Conservation (phyloP, 306 rosid genomes). For the Trifolium pratense region DNA sequence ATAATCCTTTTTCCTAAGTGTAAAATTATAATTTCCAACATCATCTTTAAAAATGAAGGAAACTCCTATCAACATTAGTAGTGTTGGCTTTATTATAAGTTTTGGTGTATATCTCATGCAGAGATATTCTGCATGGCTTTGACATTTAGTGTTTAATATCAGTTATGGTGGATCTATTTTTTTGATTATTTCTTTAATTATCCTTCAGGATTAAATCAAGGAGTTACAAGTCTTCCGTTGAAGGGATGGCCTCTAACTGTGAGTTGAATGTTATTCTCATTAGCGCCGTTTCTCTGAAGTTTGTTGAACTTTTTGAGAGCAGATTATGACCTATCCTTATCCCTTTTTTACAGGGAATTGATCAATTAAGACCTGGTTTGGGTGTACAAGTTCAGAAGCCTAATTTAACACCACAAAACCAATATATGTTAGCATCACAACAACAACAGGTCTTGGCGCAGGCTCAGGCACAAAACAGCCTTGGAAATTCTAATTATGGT, state of each 20-base stretch:
- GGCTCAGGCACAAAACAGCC: constrained; percentile 72
- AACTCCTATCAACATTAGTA: too few relatives aligned
- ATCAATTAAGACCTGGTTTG: constrained; percentile 77
- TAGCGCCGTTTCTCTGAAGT: constrained; percentile 1
- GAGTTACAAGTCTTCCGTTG: constrained; percentile 69
- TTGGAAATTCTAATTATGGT: constrained; percentile 61
- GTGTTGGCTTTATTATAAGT: constrained; percentile 16
- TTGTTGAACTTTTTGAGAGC: constrained; percentile 36
- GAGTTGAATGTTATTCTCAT: constrained; percentile 53
- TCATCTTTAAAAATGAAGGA: too few relatives aligned
- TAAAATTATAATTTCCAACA: too few relatives aligned
- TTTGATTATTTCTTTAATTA: constrained; percentile 25
- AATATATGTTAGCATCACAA: constrained; percentile 75
- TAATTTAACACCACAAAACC: constrained; percentile 61
- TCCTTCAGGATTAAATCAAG: constrained; percentile 74
- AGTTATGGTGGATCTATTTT: constrained; percentile 26
- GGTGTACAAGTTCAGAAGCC: constrained; percentile 87
- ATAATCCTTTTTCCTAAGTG: too few relatives aligned
- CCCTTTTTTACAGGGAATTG: constrained; percentile 66
- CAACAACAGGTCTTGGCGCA: constrained; percentile 80
- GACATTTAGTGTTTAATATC: constrained; percentile 5
- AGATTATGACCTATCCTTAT: constrained; percentile 31
- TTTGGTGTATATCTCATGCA: constrained; percentile 21
- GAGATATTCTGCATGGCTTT: constrained; percentile 29
- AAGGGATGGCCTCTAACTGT: constrained; percentile 97